A percentile compares a stretch with the other conserved stretches of the same genome.
Evolutionary conservation across 1,139 yeast genomes (phyloP).

Genomic region (Blastobotrys apis): DNA sequence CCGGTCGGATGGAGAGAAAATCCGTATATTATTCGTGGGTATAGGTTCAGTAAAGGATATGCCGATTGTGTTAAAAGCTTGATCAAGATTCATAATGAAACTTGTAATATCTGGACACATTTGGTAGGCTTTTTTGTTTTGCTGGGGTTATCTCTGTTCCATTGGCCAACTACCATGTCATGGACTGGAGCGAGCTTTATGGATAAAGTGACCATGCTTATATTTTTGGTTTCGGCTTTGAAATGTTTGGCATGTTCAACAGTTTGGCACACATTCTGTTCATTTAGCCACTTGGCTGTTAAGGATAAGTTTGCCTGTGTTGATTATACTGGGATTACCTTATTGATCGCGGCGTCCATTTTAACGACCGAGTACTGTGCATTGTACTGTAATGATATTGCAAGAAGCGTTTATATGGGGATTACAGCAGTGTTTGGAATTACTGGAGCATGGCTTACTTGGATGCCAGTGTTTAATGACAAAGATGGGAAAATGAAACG

Average conservation of each 20-base stretch:
- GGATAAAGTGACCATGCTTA: slow-evolving; percentile 55
- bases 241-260: slow-evolving; percentile 75
- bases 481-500: slow-evolving; percentile 80
- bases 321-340: slow-evolving; percentile 92
- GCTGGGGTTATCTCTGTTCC: slow-evolving; percentile 51
- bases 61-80: slow-evolving; percentile 53
- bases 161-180: slow-evolving; percentile 53
- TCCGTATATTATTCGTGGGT: slow-evolving; percentile 76
- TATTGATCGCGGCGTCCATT: slow-evolving; percentile 85
- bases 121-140: slow-evolving; percentile 61
- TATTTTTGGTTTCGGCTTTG: slow-evolving; percentile 67
- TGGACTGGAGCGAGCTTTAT: slow-evolving; percentile 39
- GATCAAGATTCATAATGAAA: slow-evolving; percentile 74
- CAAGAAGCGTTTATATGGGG: slow-evolving; percentile 48
- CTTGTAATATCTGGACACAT: slow-evolving; percentile 94
- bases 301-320: slow-evolving; percentile 84
- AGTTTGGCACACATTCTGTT: slow-evolving; percentile 89
- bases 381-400: slow-evolving; percentile 56
- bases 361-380: slow-evolving; percentile 81
- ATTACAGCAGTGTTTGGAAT: slow-evolving; percentile 65
- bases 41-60: slow-evolving; percentile 73
- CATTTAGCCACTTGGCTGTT: slow-evolving; percentile 60
- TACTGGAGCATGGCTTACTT: slow-evolving; percentile 72
- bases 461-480: slow-evolving; percentile 85
- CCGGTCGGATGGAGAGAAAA: slow-evolving; percentile 95